These are phyloP conservation scores for Canavalia ensiformis DNA, from an alignment of 306 rosid genomes.

Conservation along the genomic window DNA sequence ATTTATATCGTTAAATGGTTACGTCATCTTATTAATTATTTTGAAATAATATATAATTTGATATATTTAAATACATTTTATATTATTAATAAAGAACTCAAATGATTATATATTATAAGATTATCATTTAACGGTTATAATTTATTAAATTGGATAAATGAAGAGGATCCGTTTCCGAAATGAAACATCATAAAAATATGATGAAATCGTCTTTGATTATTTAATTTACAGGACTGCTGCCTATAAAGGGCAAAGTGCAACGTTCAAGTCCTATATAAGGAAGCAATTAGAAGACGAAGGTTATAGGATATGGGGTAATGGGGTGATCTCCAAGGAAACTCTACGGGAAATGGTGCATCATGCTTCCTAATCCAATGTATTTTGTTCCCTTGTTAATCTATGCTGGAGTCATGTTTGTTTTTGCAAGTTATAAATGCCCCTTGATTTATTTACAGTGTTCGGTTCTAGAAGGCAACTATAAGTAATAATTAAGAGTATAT, in stretches of 20 bases:
- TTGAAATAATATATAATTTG: too few species aligned
- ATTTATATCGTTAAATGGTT: too few species aligned
- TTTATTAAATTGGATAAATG: too few species aligned
- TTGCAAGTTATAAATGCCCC: background rate
- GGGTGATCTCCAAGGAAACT: constrained; percentile 80
- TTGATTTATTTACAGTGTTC: background rate
- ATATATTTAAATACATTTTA: too few species aligned
- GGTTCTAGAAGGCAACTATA: too few species aligned
- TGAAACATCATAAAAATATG: too few species aligned
- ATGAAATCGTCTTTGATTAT: background rate
- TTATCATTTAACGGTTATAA: too few species aligned
- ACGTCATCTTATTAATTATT: too few species aligned
- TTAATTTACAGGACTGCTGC: constrained; percentile 50
- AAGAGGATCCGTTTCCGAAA: too few species aligned
- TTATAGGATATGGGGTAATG: constrained; percentile 87
- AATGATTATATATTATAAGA: too few species aligned
- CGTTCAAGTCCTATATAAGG: constrained; percentile 66
- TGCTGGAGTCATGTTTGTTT: background rate
- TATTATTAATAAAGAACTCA: too few species aligned
- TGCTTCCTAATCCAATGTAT: constrained; percentile 93
- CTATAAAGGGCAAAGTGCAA: constrained; percentile 69
- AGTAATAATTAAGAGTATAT: too few species aligned
- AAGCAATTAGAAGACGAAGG: constrained; percentile 66
- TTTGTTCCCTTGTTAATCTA: constrained; percentile 63
- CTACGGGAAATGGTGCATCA: constrained; percentile 73